A percentile compares a stretch with the other conserved stretches of the same genome.
These are phyloP conservation scores for Tylopilus sp. DNA, from an alignment of 1,284 basidiomycete species.

Conservation along the genomic window DNA sequence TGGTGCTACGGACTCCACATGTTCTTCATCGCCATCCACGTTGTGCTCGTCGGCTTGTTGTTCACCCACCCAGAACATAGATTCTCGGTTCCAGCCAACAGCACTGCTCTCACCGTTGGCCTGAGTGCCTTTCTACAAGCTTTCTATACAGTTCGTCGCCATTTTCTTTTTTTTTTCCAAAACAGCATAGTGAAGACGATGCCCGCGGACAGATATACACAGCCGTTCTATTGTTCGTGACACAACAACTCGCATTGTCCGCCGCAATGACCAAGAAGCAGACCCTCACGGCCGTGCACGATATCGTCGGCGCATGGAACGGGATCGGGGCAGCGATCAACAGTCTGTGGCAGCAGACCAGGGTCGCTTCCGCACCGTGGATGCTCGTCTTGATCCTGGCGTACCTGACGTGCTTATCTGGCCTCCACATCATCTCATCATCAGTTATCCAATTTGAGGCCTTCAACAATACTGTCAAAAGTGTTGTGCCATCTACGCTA, in stretches of 20 bases:
- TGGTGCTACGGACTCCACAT: constrained; percentile 10
- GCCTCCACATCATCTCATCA: constrained; percentile 20
- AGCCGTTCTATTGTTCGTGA: neutral
- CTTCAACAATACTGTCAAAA: constrained; percentile 2
- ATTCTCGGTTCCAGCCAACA: constrained; percentile 1
- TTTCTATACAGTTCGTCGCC: no score
- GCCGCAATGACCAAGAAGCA: constrained; percentile 1
- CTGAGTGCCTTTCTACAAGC: constrained; percentile 1
- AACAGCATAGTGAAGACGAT: no score
- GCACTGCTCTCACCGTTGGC: neutral
- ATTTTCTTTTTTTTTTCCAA: no score
- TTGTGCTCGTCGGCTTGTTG: neutral
- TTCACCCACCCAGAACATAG: constrained; percentile 8
- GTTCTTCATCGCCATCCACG: constrained; percentile 4
- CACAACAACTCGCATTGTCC: constrained; percentile 5
- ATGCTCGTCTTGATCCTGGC: neutral
- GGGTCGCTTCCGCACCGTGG: neutral
- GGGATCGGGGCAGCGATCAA: constrained; percentile 17
- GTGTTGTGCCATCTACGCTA: constrained; percentile 1
- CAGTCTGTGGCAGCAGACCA: constrained; percentile 19
- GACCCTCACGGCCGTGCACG: constrained; percentile 19
- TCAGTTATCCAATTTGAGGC: constrained; percentile 21
- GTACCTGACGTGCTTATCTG: constrained; percentile 13
- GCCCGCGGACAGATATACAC: no score
- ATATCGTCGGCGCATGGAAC: constrained; percentile 18